Evolutionary conservation across 2,329 filamentous ascomycete species (phyloP).

Genomic region (Diaporthe citriasiana): DNA sequence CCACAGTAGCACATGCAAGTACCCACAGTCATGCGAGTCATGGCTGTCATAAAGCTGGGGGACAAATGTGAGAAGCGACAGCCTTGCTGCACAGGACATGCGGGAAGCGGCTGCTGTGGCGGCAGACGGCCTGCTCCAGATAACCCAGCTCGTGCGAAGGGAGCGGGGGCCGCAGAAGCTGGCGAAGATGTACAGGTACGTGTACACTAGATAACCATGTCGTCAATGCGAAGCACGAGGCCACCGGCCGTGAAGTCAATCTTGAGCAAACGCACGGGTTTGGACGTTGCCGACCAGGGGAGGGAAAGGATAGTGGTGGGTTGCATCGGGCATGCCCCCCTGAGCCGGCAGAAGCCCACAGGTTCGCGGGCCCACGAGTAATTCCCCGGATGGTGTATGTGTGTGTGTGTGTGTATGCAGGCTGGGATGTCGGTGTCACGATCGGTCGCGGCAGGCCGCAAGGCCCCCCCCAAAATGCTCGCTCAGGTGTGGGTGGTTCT

Average conservation of each 20-base stretch:
- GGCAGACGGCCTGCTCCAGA: neutral
- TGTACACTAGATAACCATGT: too few species aligned
- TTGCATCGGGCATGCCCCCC: constrained; percentile 31
- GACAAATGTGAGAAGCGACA: constrained; percentile 23
- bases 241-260: neutral
- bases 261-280: neutral
- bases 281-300: constrained; percentile 4
- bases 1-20: constrained; percentile 20
- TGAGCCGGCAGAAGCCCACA: constrained; percentile 31
- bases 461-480: too few species aligned
- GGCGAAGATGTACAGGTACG: neutral
- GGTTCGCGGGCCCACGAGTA: constrained; percentile 30
- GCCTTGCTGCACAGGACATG: constrained; percentile 4
- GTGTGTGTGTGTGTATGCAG: neutral
- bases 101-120: neutral
- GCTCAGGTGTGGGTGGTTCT: neutral
- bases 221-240: neutral
- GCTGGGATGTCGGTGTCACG: constrained; percentile 19
- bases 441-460: constrained; percentile 11
- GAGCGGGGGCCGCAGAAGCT: neutral
- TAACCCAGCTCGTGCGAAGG: neutral
- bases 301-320: constrained; percentile 9
- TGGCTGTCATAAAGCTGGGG: constrained; percentile 29
- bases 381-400: constrained; percentile 12
- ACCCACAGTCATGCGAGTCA: constrained; percentile 32